phyloP scores from a whole-genome alignment of 2,329 filamentous ascomycete genomes.

The Cadophora gregata region DNA sequence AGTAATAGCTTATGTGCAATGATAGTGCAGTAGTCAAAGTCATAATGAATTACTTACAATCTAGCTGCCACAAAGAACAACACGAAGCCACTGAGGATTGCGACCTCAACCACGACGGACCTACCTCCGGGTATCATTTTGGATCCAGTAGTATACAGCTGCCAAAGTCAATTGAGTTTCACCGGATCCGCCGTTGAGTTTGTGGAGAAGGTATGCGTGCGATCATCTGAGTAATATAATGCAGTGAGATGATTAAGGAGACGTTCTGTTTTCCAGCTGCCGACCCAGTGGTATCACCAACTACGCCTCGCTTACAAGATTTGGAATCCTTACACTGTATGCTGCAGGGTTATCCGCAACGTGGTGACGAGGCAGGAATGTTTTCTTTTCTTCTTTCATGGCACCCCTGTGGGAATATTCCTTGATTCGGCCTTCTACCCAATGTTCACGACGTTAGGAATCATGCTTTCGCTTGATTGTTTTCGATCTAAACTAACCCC shows the following conservation, averaged over 20 bases:
- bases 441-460: neutral
- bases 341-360: neutral
- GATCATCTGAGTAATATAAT: neutral
- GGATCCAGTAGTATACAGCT: neutral
- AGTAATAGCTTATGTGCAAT: neutral
- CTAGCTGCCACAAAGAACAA: neutral
- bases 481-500: neutral
- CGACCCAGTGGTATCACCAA: neutral
- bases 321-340: neutral
- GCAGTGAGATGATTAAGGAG: neutral
- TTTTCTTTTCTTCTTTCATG: neutral
- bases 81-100: neutral
- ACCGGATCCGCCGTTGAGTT: neutral
- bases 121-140: neutral
- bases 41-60: neutral
- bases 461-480: constrained; percentile 2
- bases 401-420: neutral
- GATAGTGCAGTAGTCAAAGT: neutral
- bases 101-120: constrained; percentile 1
- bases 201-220: neutral
- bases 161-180: neutral
- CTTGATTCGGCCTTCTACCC: neutral
- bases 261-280: neutral
- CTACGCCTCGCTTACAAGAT: neutral
- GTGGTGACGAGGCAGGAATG: neutral